Conservation (phyloP, 768 basidiomycete genomes). For the Sporobolomyces phaffii region DNA sequence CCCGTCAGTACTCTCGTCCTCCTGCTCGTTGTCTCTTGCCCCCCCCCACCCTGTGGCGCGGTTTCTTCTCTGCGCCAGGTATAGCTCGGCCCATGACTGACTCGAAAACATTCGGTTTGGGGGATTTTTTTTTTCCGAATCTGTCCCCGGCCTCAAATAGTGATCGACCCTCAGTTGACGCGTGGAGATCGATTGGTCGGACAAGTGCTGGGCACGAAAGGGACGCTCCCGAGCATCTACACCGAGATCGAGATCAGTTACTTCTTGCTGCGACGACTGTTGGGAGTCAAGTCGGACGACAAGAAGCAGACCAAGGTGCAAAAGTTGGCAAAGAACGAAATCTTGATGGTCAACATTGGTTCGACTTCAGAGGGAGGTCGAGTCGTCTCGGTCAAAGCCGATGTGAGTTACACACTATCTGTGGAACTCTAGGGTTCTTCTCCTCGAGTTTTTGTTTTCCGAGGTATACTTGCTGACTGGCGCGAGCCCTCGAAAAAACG, state of each 20-base stretch:
- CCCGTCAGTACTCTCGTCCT: constrained; percentile 64
- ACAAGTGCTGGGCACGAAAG: constrained; percentile 89
- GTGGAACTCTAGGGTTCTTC: no score
- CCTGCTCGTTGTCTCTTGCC: neutral
- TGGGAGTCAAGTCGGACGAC: constrained; percentile 98
- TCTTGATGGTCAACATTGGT: constrained; percentile 93
- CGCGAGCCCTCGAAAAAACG: no score
- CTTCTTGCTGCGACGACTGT: constrained; percentile 86
- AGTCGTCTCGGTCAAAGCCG: constrained; percentile 86
- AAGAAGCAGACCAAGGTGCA: constrained; percentile 91
- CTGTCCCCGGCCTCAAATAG: no score
- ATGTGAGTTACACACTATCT: constrained; percentile 73
- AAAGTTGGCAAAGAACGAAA: constrained; percentile 83
- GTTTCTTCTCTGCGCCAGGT: no score
- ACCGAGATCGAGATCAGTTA: constrained; percentile 86
- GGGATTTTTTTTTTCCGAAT: no score
- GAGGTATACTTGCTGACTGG: neutral
- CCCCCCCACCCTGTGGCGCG: neutral
- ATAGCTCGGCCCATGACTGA: no score
- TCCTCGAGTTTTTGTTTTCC: neutral
- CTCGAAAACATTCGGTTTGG: no score
- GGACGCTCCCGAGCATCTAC: constrained; percentile 88
- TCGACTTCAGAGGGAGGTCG: constrained; percentile 95
- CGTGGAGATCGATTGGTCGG: constrained; percentile 94
- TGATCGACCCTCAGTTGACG: constrained; percentile 80